Evolutionary conservation across 1,139 yeast genomes (phyloP).

Genomic region (Diutina sp.): DNA sequence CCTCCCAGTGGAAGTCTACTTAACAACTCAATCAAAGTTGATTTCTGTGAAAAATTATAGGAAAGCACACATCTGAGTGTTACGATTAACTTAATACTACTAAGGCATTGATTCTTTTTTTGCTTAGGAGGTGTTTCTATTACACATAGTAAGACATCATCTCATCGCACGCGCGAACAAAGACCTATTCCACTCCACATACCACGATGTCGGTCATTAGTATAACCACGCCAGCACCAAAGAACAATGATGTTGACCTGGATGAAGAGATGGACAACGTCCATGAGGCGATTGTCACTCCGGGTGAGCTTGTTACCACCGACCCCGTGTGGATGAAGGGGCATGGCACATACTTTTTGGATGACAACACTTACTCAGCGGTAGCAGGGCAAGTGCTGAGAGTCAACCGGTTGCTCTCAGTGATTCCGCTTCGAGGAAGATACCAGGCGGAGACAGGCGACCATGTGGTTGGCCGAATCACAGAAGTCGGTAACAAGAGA

Average conservation of each 20-base stretch:
- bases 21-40: background rate
- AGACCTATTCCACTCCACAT: background rate
- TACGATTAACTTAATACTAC: background rate
- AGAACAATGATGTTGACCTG: slow-evolving; percentile 13
- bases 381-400: slow-evolving; percentile 86
- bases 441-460: slow-evolving; percentile 95
- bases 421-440: slow-evolving; percentile 74
- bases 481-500: slow-evolving; percentile 86
- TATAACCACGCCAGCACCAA: slow-evolving; percentile 21
- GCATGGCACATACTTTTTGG: slow-evolving; percentile 83
- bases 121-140: background rate
- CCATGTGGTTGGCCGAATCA: slow-evolving; percentile 85
- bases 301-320: slow-evolving; percentile 94
- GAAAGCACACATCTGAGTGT: background rate
- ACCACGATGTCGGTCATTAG: slow-evolving; percentile 14
- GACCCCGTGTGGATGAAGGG: slow-evolving; percentile 99
- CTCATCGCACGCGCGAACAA: background rate
- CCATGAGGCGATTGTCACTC: slow-evolving; percentile 48
- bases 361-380: slow-evolving; percentile 67
- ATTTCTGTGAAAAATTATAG: too few relatives aligned
- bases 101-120: too few relatives aligned
- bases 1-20: background rate
- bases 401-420: slow-evolving; percentile 39
- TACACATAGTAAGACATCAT: background rate
- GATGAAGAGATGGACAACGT: slow-evolving; percentile 2